Evolutionary conservation across 2,329 filamentous ascomycete species (phyloP).

Genomic region (Ascochyta clinopodiicola): DNA sequence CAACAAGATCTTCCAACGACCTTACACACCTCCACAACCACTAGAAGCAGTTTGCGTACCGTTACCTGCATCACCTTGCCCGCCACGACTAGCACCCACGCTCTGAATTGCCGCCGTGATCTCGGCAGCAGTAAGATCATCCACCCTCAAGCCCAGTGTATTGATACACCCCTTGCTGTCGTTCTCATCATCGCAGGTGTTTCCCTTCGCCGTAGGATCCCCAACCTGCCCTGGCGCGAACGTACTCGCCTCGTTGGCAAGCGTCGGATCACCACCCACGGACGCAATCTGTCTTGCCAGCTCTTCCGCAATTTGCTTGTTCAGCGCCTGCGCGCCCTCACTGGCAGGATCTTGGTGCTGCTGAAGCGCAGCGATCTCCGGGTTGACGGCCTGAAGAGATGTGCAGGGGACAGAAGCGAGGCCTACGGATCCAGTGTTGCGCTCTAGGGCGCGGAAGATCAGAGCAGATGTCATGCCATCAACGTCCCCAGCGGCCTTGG

Average conservation of each 20-base stretch:
- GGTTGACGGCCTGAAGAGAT: conserved; percentile 63
- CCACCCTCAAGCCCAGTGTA: conserved; percentile 58
- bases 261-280: conserved; percentile 67
- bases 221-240: conserved; percentile 66
- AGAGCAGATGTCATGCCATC: conserved; percentile 62
- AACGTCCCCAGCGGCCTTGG: conserved; percentile 60
- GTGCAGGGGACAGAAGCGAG: conserved; percentile 64
- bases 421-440: conserved; percentile 66
- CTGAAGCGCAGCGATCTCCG: conserved; percentile 68
- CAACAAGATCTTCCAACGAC: neutral
- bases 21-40: neutral
- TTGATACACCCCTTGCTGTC: conserved; percentile 64
- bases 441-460: conserved; percentile 63
- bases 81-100: conserved; percentile 26
- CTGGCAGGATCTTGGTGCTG: conserved; percentile 74
- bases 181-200: conserved; percentile 59
- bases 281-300: conserved; percentile 66
- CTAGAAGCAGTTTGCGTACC: neutral
- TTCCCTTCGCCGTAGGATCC: conserved; percentile 59
- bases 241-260: conserved; percentile 67
- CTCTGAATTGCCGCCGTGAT: conserved; percentile 57
- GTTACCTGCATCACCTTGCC: conserved; percentile 28
- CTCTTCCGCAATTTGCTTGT: conserved; percentile 67
- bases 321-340: conserved; percentile 60
- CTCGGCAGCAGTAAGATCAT: conserved; percentile 61